Evolutionary conservation across 306 rosid species (phyloP).

Genomic region (Biancaea sappan): DNA sequence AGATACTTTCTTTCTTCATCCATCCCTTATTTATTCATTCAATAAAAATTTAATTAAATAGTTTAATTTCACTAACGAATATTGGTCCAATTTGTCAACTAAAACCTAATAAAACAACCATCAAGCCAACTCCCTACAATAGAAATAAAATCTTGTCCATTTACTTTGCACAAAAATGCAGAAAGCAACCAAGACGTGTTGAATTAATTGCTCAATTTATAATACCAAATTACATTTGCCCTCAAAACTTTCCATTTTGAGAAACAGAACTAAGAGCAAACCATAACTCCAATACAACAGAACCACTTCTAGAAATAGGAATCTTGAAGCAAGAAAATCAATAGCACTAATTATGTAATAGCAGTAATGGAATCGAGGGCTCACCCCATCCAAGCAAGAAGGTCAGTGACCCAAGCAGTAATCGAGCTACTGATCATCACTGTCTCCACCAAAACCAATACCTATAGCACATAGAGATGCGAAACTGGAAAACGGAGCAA

Average conservation of each 20-base stretch:
- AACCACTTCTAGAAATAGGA: conserved; percentile 22
- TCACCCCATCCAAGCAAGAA: conserved; percentile 96
- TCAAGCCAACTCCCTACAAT: background rate
- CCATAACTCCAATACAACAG: background rate
- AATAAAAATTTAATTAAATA: background rate
- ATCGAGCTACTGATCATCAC: conserved; percentile 54
- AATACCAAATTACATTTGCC: background rate
- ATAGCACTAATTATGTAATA: background rate
- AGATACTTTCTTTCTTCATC: background rate
- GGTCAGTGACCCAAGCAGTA: conserved; percentile 77
- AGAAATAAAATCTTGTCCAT: background rate
- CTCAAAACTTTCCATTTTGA: background rate
- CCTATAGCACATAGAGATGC: conserved; percentile 34
- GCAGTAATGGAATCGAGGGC: conserved; percentile 38
- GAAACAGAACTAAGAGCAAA: background rate
- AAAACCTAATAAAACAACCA: background rate
- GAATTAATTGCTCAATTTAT: background rate
- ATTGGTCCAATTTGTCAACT: background rate
- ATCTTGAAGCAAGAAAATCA: conserved; percentile 18
- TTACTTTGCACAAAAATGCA: background rate
- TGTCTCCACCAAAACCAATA: conserved; percentile 44
- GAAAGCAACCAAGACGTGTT: background rate
- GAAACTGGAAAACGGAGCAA: background rate
- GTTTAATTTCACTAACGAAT: background rate
- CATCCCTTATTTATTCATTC: background rate